Evolutionary conservation across 306 rosid genomes (phyloP).

Genomic region (Arachis hypogaea): DNA sequence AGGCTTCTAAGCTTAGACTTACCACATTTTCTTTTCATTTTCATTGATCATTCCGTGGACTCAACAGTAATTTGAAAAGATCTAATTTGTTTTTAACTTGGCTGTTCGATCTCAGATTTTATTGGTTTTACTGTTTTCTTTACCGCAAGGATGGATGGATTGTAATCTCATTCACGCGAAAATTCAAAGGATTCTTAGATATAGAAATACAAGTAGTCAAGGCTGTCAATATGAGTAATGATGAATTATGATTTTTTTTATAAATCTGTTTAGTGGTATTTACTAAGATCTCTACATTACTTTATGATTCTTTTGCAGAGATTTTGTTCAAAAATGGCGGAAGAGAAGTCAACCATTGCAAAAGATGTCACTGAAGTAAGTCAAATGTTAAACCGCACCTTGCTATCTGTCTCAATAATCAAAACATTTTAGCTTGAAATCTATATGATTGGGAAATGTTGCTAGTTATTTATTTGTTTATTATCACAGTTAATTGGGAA

Average conservation of each 20-base stretch:
- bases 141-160: too few species aligned
- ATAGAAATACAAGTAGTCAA: too few species aligned
- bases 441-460: not conserved
- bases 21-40: not conserved
- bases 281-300: constrained; percentile 1
- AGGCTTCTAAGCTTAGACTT: not conserved
- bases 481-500: constrained; percentile 66
- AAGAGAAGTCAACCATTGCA: constrained; percentile 63
- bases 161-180: too few species aligned
- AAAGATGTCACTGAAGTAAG: constrained; percentile 84
- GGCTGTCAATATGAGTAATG: too few species aligned
- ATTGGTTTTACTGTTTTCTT: too few species aligned
- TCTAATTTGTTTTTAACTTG: too few species aligned
- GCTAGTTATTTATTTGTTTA: not conserved
- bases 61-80: too few species aligned
- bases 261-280: not conserved
- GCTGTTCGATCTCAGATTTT: too few species aligned
- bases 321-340: constrained; percentile 61
- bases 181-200: too few species aligned
- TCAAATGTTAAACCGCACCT: not conserved
- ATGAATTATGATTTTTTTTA: not conserved
- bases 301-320: constrained; percentile 36
- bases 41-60: not conserved
- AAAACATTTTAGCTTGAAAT: constrained; percentile 12
- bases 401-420: not conserved